Conservation (phyloP, 139 green algal genomes). For the Tetraselmis chui region DNA sequence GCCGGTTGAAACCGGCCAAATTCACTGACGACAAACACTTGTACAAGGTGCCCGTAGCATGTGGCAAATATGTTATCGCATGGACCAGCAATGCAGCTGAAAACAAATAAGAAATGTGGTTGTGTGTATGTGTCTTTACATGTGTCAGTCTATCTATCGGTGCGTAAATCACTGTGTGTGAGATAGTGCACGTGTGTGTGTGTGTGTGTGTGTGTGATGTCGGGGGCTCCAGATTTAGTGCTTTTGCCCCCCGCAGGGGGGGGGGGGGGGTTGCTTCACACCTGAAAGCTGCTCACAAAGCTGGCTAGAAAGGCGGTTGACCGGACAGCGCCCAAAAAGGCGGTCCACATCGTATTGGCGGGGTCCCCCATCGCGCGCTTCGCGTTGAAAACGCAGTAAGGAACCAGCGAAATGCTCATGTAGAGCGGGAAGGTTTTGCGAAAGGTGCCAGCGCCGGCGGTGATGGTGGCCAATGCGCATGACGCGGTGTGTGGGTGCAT, state of each 20-base stretch:
- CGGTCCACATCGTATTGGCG: not conserved
- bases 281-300: slow-evolving; percentile 19
- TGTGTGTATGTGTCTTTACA: too few species aligned
- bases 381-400: slow-evolving; percentile 37
- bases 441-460: slow-evolving; percentile 21
- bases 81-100: too few species aligned
- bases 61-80: too few species aligned
- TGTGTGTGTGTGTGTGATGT: too few species aligned
- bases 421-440: slow-evolving; percentile 46
- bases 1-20: too few species aligned
- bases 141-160: too few species aligned
- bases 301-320: slow-evolving; percentile 20
- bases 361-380: not conserved
- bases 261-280: not conserved
- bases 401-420: slow-evolving; percentile 35
- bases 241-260: too few species aligned
- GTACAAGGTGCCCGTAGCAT: not conserved
- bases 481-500: slow-evolving; percentile 28
- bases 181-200: too few species aligned
- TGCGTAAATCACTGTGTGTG: too few species aligned
- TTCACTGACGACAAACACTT: too few species aligned
- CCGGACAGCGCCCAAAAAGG: slow-evolving; percentile 10
- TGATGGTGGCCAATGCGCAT: slow-evolving; percentile 4
- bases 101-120: too few species aligned
- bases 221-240: too few species aligned